These are phyloP conservation scores for Globisporangium middletonii DNA, from an alignment of 352 stramenopile species.

Conservation along the genomic window DNA sequence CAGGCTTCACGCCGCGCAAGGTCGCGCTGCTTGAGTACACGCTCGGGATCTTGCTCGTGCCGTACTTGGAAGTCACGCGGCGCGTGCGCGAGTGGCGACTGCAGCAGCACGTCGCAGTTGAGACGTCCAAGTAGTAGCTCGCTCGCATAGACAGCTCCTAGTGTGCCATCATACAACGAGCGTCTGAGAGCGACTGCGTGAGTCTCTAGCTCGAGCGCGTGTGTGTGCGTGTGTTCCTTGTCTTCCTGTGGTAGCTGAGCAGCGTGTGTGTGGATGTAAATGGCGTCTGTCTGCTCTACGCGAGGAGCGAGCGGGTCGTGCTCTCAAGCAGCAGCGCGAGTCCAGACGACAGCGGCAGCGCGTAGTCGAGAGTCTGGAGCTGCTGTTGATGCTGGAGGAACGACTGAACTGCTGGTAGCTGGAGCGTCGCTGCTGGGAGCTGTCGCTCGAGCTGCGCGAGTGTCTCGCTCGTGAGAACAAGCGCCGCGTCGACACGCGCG, in stretches of 20 bases:
- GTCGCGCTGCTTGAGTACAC: slow-evolving; percentile 2
- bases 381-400: slow-evolving; percentile 3
- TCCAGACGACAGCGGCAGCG: not conserved
- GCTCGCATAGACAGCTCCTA: too few species aligned
- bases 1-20: slow-evolving; percentile 10
- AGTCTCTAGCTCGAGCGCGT: too few species aligned
- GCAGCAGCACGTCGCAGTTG: too few species aligned
- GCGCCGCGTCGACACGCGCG: not conserved
- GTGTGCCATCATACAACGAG: too few species aligned
- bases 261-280: too few species aligned
- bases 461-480: slow-evolving; percentile 3
- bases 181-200: too few species aligned
- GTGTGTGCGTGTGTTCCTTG: too few species aligned
- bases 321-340: slow-evolving; percentile 8
- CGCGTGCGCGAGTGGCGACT: not conserved
- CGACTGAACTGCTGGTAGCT: not conserved
- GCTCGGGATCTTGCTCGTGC: slow-evolving; percentile 4
- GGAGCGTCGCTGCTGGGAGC: slow-evolving; percentile 2
- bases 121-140: too few species aligned
- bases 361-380: not conserved
- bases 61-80: slow-evolving; percentile 8
- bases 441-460: slow-evolving; percentile 3
- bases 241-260: too few species aligned
- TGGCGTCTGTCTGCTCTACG: not conserved
- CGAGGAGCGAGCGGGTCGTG: slow-evolving; percentile 2